Evolutionary conservation across 495 filamentous ascomycete genomes (phyloP), one percentile per base, ranked within the genome.

Genomic region (Tuber magnatum): DNA sequence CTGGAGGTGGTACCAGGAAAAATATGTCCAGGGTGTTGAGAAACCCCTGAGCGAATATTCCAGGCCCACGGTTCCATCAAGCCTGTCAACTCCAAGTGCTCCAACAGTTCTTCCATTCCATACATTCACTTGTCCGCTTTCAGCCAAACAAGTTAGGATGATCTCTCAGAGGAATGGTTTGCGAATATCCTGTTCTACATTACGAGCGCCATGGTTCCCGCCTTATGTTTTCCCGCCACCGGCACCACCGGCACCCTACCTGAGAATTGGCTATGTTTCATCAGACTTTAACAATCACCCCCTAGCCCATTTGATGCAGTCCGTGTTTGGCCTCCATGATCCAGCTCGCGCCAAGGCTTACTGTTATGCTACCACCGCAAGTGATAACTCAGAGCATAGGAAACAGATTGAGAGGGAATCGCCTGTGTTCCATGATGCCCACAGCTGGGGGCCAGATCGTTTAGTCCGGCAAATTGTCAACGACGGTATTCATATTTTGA

Each of bases 261-360:
- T 99, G 51, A 92, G 92, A 78, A 90, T 99, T 73, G 95, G 95
- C 69, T 99, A 99, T 82, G 90, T 99, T 42, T 98, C 95, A 2
- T 97, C 94, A 0, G 95, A 99, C 83, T 99, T 99, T 84, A 99
- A 99, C 82, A 99, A 99, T 82, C 95, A 99, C 81, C 95, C 95
- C 44, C 87, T 99, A 61, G 95, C 96, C 8, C 72, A 73, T 73
- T 87, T 87, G 77, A 99, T 99, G 95, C 95, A 99, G 83, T 98
- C 95, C 7, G 95, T 98, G 8, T 99, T 99, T 85, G 95, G 95
- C 3, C 85, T 98, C 72, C 95, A 99, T 84, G 84, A 97, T 78
- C 86, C 87, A 0, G 84, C 83, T 42, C 88, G 89, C 32, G 92
- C 92, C 18, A 92, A 90, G 82, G 94, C 96, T 0, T 94, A 92